Conservation (phyloP, 2,329 filamentous ascomycete species). For the Penicillium expansum region DNA sequence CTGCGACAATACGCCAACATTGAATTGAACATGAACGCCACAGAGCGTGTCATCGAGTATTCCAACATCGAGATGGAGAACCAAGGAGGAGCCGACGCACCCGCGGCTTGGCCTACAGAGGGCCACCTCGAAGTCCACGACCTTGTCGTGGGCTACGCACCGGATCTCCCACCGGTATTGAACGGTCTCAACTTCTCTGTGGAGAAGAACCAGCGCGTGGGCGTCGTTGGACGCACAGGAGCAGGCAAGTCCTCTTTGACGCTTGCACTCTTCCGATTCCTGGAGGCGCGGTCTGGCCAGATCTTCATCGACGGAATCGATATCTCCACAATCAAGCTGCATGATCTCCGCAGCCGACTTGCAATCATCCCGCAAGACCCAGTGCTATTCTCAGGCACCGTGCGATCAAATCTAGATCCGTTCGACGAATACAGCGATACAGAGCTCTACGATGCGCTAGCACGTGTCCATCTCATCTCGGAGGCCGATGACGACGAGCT, state of each 20-base stretch:
- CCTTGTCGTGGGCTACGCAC: conserved; percentile 69
- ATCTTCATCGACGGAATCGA: conserved; percentile 34
- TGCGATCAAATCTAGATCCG: conserved; percentile 74
- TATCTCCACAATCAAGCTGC: conserved; percentile 49
- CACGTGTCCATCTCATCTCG: conserved; percentile 62
- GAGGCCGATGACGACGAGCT: conserved; percentile 56
- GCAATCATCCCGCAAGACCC: conserved; percentile 83
- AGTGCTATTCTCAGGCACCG: conserved; percentile 75
- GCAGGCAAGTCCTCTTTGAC: conserved; percentile 36
- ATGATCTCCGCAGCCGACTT: conserved; percentile 68
- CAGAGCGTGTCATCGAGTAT: conserved; percentile 53
- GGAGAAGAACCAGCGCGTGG: conserved; percentile 29
- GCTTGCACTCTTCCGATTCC: conserved; percentile 32
- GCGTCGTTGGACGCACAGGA: conserved; percentile 36
- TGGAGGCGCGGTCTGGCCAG: conserved; percentile 26
- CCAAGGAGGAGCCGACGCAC: conserved; percentile 24
- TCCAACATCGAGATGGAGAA: conserved; percentile 41
- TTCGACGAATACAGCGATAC: conserved; percentile 68
- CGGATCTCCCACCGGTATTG: conserved; percentile 56
- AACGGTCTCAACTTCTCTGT: conserved; percentile 27
- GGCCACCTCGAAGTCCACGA: conserved; percentile 71
- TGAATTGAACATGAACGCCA: conserved; percentile 53
- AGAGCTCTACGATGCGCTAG: conserved; percentile 67
- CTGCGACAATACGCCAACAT: conserved; percentile 68
- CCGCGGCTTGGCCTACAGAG: conserved; percentile 43